Evolutionary conservation across 768 basidiomycete genomes (phyloP), one percentile per base, ranked within the genome.

Genomic region (Floccularia luteovirens): DNA sequence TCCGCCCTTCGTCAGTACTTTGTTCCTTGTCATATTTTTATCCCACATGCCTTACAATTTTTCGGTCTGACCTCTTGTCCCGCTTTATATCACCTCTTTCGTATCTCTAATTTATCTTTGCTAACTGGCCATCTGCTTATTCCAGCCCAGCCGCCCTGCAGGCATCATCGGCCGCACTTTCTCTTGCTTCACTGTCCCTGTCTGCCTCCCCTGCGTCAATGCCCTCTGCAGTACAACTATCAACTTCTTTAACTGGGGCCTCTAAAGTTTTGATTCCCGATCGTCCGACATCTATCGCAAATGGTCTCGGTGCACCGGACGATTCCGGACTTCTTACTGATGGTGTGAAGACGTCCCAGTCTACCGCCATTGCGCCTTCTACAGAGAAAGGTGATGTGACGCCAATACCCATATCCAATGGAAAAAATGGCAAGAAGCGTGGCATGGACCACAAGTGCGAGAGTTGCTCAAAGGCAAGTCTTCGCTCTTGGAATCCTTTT

Each of bases 391-490:
- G 42, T n/a, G 43, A 22, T 32, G 50, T 66, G 19, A 70, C 69
- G 28, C 56, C 68, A 11, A 67, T 70, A 33, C 56, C 68, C 12
- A 67, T 70, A 33, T 47, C 46, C 32, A 48, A 48, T 41, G 51
- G 55, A 38, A 69, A 60, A 52, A 62, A 57, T 25, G 72, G 71
- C 31, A 89, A 82, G 72, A 90, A 89, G 62, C 77, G 87, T 42
- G 90, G 89, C 1, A 75, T 83, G 39, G 82, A 85, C 43, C 91
- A 89, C 66, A 83, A 79, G 46, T 97, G 93, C 63, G 93, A 97
- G 66, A 89, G 80, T 52, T 98, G 93, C 61, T 81, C 82, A 27
- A 97, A 97, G 86, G 92, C 87, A 46, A 33, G 65, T 58, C 41
- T 11, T 10, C 46, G 30, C 17, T 24, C 12, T 17, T 7, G 7